Conservation (phyloP, 352 stramenopile genomes). For the Phytopythium oedochilum region DNA sequence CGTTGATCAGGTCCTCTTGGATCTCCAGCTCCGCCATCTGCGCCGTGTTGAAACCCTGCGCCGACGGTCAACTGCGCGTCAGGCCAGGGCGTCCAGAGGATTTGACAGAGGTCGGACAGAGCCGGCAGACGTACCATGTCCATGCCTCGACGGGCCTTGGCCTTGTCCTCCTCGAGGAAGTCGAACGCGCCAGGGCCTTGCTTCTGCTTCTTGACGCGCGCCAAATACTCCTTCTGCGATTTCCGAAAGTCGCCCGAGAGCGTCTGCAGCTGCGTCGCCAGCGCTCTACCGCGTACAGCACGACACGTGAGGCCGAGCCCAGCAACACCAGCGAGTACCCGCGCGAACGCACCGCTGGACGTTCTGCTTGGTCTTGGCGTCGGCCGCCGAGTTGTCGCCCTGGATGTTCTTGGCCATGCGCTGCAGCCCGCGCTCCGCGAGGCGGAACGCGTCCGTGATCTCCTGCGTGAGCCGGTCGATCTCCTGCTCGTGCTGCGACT, state of each 20-base stretch:
- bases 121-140: slow-evolving; percentile 32
- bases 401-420: slow-evolving; percentile 61
- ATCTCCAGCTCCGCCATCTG: slow-evolving; percentile 97
- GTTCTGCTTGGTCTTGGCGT: slow-evolving; percentile 84
- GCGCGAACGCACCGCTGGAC: slow-evolving; percentile 49
- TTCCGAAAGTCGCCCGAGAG: slow-evolving; percentile 96
- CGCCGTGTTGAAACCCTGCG: slow-evolving; percentile 90
- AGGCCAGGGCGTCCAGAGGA: background rate
- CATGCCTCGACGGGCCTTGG: slow-evolving; percentile 46
- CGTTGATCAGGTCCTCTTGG: slow-evolving; percentile 92
- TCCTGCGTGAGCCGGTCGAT: slow-evolving; percentile 77
- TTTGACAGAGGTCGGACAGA: too few relatives aligned
- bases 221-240: slow-evolving; percentile 98
- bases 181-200: slow-evolving; percentile 90
- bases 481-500: slow-evolving; percentile 83
- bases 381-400: slow-evolving; percentile 64
- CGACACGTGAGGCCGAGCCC: background rate
- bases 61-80: slow-evolving; percentile 2
- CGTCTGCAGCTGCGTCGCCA: slow-evolving; percentile 97
- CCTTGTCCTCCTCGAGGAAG: slow-evolving; percentile 82
- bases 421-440: slow-evolving; percentile 67
- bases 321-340: background rate
- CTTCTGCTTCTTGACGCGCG: slow-evolving; percentile 96
- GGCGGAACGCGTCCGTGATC: slow-evolving; percentile 82
- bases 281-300: slow-evolving; percentile 29